Percentiles rank a stretch among this genome's conserved stretches.
Evolutionary conservation across 768 basidiomycete species (phyloP).

Genomic region (Mycena alexandri): DNA sequence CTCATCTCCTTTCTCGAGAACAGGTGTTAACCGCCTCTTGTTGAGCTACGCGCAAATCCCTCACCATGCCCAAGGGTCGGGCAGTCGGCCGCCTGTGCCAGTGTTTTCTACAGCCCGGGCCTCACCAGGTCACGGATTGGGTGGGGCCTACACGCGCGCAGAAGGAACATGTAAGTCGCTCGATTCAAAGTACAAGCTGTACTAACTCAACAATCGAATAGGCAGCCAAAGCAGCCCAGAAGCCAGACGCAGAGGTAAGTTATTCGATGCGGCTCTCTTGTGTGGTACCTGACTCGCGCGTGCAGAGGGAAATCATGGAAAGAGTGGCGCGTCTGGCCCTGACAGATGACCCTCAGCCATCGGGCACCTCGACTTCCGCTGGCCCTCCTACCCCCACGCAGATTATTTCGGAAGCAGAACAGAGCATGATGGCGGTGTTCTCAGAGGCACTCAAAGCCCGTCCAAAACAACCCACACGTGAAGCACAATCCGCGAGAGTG

Average conservation of each 20-base stretch:
- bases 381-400: neutral
- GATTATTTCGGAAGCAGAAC: neutral
- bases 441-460: conserved; percentile 6
- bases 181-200: neutral
- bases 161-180: neutral
- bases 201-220: neutral
- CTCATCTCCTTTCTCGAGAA: too few relatives aligned
- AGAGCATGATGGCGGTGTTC: neutral
- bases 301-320: neutral
- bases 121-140: neutral
- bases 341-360: neutral
- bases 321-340: neutral
- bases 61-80: neutral
- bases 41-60: neutral
- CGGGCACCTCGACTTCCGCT: neutral
- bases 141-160: neutral
- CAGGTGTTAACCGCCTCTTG: too few relatives aligned
- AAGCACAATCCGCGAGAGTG: neutral
- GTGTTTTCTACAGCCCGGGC: neutral
- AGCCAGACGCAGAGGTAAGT: neutral
- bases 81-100: neutral
- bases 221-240: too few relatives aligned
- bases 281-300: conserved; percentile 3
- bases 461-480: conserved; percentile 10
- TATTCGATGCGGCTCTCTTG: neutral